Conservation (phyloP, 352 stramenopile genomes). For the Globisporangium takayamanum region DNA sequence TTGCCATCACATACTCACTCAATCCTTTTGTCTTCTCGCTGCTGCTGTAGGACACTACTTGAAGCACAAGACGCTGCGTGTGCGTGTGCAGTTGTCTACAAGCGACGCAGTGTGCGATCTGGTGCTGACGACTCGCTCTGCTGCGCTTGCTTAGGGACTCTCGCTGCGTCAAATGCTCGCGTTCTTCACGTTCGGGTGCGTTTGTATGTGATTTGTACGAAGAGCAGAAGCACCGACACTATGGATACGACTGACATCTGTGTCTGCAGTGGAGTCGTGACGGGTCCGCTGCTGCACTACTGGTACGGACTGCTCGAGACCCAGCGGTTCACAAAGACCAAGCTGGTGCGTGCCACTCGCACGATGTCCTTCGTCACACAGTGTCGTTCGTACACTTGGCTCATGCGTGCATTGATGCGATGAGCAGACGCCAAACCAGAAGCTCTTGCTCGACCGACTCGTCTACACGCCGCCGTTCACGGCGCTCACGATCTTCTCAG, state of each 20-base stretch:
- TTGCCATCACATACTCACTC: neutral
- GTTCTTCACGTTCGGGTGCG: slow-evolving; percentile 64
- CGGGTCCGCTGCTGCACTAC: slow-evolving; percentile 53
- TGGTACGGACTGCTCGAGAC: slow-evolving; percentile 71
- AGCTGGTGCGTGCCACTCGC: slow-evolving; percentile 29
- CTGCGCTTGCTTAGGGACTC: slow-evolving; percentile 26
- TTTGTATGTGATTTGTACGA: neutral
- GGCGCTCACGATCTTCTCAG: slow-evolving; percentile 63
- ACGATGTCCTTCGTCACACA: neutral
- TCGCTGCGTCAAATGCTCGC: slow-evolving; percentile 59
- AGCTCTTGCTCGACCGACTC: slow-evolving; percentile 61
- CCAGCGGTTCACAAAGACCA: slow-evolving; percentile 52
- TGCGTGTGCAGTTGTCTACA: slow-evolving; percentile 13
- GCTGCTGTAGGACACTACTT: slow-evolving; percentile 40
- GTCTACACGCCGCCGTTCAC: slow-evolving; percentile 62
- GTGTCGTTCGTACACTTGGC: neutral
- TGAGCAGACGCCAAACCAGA: slow-evolving; percentile 62
- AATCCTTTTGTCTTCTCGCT: neutral
- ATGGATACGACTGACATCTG: no score
- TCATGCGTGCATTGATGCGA: no score
- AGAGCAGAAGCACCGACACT: neutral
- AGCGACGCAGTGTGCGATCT: neutral
- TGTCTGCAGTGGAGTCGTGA: slow-evolving; percentile 34
- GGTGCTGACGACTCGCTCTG: neutral
- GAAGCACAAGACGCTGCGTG: slow-evolving; percentile 60